phyloP scores from a whole-genome alignment of 371 early-diverging fungal species.

The Basidiobolus meristosporus region DNA sequence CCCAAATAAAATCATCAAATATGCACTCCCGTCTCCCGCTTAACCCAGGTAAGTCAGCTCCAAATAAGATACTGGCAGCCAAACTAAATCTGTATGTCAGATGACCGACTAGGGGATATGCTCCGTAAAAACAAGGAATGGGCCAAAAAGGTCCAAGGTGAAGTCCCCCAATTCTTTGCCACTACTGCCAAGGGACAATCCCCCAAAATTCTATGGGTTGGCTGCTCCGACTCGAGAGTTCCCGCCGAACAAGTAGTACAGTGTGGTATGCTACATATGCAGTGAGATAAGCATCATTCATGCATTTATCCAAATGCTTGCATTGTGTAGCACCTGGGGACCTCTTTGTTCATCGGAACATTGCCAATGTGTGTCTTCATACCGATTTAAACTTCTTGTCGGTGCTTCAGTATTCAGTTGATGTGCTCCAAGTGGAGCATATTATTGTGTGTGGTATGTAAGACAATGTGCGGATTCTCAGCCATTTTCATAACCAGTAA shows the following conservation, averaged over 20 bases:
- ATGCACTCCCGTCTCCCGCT: no score
- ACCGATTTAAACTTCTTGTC: constrained; percentile 66
- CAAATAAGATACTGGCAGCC: no score
- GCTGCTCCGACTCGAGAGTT: constrained; percentile 87
- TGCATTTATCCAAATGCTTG: no score
- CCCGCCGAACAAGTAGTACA: constrained; percentile 34
- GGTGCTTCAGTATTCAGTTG: constrained; percentile 84
- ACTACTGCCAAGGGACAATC: constrained; percentile 43
- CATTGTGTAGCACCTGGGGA: constrained; percentile 49
- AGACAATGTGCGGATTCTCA: no score
- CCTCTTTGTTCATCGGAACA: constrained; percentile 87
- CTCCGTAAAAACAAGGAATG: no score
- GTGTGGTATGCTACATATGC: no score
- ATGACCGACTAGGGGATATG: no score
- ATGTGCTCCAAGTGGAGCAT: constrained; percentile 76
- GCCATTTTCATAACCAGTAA: no score
- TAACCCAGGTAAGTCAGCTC: no score
- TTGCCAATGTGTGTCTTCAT: constrained; percentile 73
- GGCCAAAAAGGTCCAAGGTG: background rate
- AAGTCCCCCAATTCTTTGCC: constrained; percentile 27
- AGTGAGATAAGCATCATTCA: no score
- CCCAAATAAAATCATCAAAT: no score
- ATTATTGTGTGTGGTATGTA: constrained; percentile 84
- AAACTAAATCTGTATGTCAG: no score
- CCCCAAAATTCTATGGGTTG: constrained; percentile 86